Evolutionary conservation across 495 filamentous ascomycete genomes (phyloP).

Genomic region (Penicillium parvum): DNA sequence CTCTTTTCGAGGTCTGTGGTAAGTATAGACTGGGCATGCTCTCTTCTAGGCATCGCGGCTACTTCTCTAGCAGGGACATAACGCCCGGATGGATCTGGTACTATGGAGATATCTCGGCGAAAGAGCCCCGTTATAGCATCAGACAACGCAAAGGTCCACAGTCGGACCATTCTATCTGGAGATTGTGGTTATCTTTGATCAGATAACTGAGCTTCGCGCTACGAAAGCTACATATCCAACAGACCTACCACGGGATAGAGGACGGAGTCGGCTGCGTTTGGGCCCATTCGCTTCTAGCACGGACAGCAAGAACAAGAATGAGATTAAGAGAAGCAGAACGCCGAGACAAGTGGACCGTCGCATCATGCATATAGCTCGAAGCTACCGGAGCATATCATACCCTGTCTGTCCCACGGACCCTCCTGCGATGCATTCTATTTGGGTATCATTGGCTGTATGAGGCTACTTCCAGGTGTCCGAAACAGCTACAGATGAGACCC

Average conservation of each 20-base stretch:
- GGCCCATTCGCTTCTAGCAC: constrained; percentile 1
- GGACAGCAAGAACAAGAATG: background rate
- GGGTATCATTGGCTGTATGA: constrained; percentile 8
- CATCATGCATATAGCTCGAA: constrained; percentile 12
- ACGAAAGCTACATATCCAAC: too few species aligned
- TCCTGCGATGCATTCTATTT: constrained; percentile 8
- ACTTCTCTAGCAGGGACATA: too few species aligned
- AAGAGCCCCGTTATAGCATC: too few species aligned
- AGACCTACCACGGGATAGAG: constrained; percentile 2
- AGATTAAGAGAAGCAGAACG: background rate
- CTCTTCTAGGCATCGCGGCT: too few species aligned
- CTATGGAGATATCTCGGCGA: background rate
- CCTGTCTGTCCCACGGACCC: constrained; percentile 15
- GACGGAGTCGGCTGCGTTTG: constrained; percentile 3
- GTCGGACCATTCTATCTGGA: too few species aligned
- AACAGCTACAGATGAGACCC: background rate
- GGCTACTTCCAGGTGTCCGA: background rate
- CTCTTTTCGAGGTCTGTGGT: too few species aligned
- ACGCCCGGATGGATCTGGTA: background rate
- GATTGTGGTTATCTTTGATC: too few species aligned
- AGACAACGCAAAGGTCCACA: too few species aligned
- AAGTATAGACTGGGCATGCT: too few species aligned
- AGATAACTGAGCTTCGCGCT: constrained; percentile 10
- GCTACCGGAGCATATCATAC: constrained; percentile 21
- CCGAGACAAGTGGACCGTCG: constrained; percentile 18